A percentile compares a stretch with the other conserved stretches of the same genome.
Evolutionary conservation across 495 filamentous ascomycete species (phyloP).

Genomic region (Lineolata rhizophorae): DNA sequence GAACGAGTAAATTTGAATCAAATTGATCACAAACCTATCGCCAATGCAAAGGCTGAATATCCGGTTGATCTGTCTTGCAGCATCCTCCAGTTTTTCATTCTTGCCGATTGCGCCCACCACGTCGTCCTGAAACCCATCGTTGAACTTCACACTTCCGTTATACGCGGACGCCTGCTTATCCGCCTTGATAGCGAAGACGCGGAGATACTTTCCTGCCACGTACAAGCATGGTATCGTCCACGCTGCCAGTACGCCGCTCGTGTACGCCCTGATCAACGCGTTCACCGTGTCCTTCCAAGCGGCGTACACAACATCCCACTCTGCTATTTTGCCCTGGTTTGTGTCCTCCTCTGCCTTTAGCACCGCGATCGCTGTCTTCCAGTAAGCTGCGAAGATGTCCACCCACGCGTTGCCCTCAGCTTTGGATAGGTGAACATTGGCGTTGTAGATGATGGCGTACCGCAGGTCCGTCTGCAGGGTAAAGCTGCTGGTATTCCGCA

Average conservation of each 20-base stretch:
- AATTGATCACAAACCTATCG: constrained; percentile 47
- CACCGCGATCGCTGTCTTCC: constrained; percentile 47
- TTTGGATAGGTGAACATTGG: constrained; percentile 27
- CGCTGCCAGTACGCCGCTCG: constrained; percentile 40
- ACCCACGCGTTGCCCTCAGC: constrained; percentile 54
- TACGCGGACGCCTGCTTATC: constrained; percentile 36
- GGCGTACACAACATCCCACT: constrained; percentile 58
- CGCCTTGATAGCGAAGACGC: constrained; percentile 72
- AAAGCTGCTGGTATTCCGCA: constrained; percentile 34
- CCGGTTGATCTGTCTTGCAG: constrained; percentile 64
- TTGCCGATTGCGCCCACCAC: constrained; percentile 45
- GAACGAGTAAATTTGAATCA: neutral
- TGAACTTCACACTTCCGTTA: constrained; percentile 22
- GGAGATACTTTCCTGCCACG: constrained; percentile 56
- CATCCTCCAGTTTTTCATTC: constrained; percentile 69
- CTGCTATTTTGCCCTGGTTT: constrained; percentile 18
- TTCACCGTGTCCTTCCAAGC: constrained; percentile 64
- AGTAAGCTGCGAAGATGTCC: constrained; percentile 63
- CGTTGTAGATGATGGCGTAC: constrained; percentile 36
- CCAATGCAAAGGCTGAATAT: constrained; percentile 74
- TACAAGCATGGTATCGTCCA: constrained; percentile 88
- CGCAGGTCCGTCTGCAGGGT: constrained; percentile 33
- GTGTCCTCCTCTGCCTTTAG: constrained; percentile 16
- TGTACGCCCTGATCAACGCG: constrained; percentile 51
- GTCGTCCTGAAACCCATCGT: constrained; percentile 47